These are phyloP conservation scores for Blastobotrys raffinosifermentans DNA, from an alignment of 1,139 yeast genomes.

Conservation along the genomic window DNA sequence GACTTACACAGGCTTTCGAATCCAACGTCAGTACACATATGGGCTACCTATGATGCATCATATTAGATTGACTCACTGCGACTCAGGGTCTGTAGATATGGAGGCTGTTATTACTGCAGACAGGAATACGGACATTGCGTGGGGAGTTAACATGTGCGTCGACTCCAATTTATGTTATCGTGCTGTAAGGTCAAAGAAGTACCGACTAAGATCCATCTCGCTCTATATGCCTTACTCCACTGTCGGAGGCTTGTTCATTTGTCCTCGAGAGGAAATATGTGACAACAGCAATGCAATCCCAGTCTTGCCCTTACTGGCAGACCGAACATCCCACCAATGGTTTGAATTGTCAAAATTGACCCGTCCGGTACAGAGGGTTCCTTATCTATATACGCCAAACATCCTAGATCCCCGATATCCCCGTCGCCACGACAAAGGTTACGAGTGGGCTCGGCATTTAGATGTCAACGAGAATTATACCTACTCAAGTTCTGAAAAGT, in stretches of 20 bases:
- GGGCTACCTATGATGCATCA: slow-evolving; percentile 44
- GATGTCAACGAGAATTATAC: slow-evolving; percentile 49
- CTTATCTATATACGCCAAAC: slow-evolving; percentile 52
- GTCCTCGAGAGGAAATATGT: slow-evolving; percentile 36
- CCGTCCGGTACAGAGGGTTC: slow-evolving; percentile 45
- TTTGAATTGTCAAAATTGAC: slow-evolving; percentile 18
- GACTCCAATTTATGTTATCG: slow-evolving; percentile 45
- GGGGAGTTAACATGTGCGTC: slow-evolving; percentile 52
- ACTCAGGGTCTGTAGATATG: slow-evolving; percentile 47
- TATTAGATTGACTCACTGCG: slow-evolving; percentile 50
- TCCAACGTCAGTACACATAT: slow-evolving; percentile 43
- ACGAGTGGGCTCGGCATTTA: slow-evolving; percentile 45
- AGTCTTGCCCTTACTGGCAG: slow-evolving; percentile 55
- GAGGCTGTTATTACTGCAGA: slow-evolving; percentile 37
- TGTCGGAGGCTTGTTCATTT: slow-evolving; percentile 62
- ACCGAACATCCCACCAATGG: slow-evolving; percentile 39
- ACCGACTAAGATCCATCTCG: slow-evolving; percentile 44
- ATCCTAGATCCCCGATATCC: slow-evolving; percentile 43
- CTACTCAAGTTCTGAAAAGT: slow-evolving; percentile 38
- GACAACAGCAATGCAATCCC: slow-evolving; percentile 39
- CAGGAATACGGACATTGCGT: slow-evolving; percentile 41
- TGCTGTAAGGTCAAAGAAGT: slow-evolving; percentile 57
- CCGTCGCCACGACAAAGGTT: slow-evolving; percentile 23
- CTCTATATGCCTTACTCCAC: slow-evolving; percentile 54
- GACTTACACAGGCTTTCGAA: slow-evolving; percentile 56